Evolutionary conservation across 306 rosid species (phyloP).

Genomic region (Senna tora): DNA sequence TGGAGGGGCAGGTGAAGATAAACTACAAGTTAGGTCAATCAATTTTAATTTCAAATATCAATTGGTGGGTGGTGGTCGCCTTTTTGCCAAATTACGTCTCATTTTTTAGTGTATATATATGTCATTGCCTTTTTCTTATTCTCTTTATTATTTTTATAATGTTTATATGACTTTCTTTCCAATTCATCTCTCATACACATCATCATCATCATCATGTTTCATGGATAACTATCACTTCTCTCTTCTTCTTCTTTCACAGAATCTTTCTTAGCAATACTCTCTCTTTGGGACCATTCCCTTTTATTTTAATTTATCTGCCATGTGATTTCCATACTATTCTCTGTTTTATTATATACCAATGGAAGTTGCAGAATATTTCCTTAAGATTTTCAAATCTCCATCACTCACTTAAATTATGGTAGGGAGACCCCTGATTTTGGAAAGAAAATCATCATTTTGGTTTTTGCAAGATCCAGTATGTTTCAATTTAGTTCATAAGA

Average conservation of each 20-base stretch:
- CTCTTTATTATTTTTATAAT: background rate
- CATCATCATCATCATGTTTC: slow-evolving; percentile 37
- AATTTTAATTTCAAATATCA: background rate
- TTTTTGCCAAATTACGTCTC: slow-evolving; percentile 18
- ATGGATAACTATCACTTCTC: slow-evolving; percentile 38
- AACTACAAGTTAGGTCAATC: background rate
- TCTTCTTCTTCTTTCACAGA: slow-evolving; percentile 43
- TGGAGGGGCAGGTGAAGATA: background rate
- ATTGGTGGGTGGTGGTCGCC: slow-evolving; percentile 19
- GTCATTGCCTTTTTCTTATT: slow-evolving; percentile 5
- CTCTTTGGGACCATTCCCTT: slow-evolving; percentile 44
- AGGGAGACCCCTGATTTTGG: slow-evolving; percentile 38
- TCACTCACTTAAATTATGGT: slow-evolving; percentile 38
- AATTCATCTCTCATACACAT: slow-evolving; percentile 12
- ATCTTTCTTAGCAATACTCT: slow-evolving; percentile 47
- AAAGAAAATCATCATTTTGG: too few relatives aligned
- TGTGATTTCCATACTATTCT: slow-evolving; percentile 46
- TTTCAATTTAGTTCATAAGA: too few relatives aligned
- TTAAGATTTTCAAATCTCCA: slow-evolving; percentile 39
- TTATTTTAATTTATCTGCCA: slow-evolving; percentile 46
- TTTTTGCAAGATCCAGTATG: too few relatives aligned
- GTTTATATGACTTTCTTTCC: background rate
- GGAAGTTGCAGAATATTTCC: slow-evolving; percentile 19
- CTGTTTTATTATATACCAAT: slow-evolving; percentile 24
- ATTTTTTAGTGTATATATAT: background rate